Conservation (phyloP, 2,329 filamentous ascomycete species). For the Apiospora kogelbergensis region DNA sequence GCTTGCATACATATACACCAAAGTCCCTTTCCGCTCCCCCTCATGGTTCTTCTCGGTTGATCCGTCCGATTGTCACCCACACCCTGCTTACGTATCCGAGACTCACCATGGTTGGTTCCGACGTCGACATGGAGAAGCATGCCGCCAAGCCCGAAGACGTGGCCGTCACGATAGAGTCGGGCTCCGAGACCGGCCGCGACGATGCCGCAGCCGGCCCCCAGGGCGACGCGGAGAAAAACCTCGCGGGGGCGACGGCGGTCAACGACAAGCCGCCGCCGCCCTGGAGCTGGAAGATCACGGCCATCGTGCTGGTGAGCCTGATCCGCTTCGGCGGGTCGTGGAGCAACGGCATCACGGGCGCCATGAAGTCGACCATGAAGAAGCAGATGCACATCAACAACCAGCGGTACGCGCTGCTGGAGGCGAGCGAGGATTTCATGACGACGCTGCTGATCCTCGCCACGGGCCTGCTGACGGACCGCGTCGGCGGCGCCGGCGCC, state of each 20-base stretch:
- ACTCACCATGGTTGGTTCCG: not conserved
- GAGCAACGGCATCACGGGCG: slow-evolving; percentile 60
- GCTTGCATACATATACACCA: not conserved
- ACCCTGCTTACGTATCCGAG: not conserved
- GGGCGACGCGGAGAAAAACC: not conserved
- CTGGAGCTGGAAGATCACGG: slow-evolving; percentile 32
- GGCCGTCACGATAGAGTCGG: not conserved
- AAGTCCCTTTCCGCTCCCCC: not conserved
- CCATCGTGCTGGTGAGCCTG: slow-evolving; percentile 50
- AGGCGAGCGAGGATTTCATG: slow-evolving; percentile 64
- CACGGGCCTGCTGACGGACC: slow-evolving; percentile 57
- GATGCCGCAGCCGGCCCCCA: not conserved
- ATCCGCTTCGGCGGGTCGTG: slow-evolving; percentile 62
- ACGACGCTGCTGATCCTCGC: slow-evolving; percentile 53
- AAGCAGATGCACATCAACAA: slow-evolving; percentile 62
- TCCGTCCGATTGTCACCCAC: not conserved
- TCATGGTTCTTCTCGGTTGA: not conserved
- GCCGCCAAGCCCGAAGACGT: not conserved
- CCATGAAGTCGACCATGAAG: slow-evolving; percentile 62
- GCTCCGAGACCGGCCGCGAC: not conserved
- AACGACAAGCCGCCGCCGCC: slow-evolving; percentile 10
- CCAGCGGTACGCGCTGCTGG: slow-evolving; percentile 56
- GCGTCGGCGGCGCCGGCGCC: slow-evolving; percentile 56
- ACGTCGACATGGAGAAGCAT: not conserved
- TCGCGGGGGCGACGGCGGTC: not conserved